A percentile compares a stretch with the other conserved stretches of the same genome.
phyloP scores from a whole-genome alignment of 306 rosid species.

The Begonia fuchsioides region DNA sequence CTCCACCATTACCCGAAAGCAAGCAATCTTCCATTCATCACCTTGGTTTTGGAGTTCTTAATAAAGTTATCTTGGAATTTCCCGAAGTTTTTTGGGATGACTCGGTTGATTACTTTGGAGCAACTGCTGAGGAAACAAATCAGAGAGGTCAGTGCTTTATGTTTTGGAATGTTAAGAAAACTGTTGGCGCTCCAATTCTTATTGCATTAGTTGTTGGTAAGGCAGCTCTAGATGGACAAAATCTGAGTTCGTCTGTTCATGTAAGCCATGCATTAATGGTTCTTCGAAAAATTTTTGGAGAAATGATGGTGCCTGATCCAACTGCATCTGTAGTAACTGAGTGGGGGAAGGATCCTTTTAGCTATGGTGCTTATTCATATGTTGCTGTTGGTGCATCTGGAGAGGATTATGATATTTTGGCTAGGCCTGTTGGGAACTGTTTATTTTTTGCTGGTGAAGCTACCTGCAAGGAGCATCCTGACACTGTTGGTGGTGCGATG shows the following conservation, averaged over 20 bases:
- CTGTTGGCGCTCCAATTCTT: slow-evolving; percentile 96
- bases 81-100: slow-evolving; percentile 96
- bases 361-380: slow-evolving; percentile 91
- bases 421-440: slow-evolving; percentile 81
- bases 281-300: slow-evolving; percentile 92
- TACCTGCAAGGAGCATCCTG: slow-evolving; percentile 99
- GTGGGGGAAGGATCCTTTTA: slow-evolving; percentile 98
- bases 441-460: slow-evolving; percentile 99
- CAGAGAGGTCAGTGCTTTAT: slow-evolving; percentile 91
- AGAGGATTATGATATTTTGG: slow-evolving; percentile 87
- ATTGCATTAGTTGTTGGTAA: slow-evolving; percentile 94
- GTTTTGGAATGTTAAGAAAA: slow-evolving; percentile 97
- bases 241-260: slow-evolving; percentile 55
- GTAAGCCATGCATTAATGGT: slow-evolving; percentile 76
- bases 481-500: slow-evolving; percentile 99
- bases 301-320: slow-evolving; percentile 78
- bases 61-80: slow-evolving; percentile 88
- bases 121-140: slow-evolving; percentile 85
- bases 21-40: slow-evolving; percentile 70
- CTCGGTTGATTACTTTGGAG: slow-evolving; percentile 95
- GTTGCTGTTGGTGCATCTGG: slow-evolving; percentile 98
- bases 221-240: slow-evolving; percentile 86
- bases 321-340: slow-evolving; percentile 87
- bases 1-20: slow-evolving; percentile 89
- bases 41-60: slow-evolving; percentile 96